Percentiles rank a stretch among this genome's conserved stretches.
These are phyloP conservation scores for Leptographium wingfieldii DNA, from an alignment of 2,329 filamentous ascomycete genomes.

Conservation along the genomic window DNA sequence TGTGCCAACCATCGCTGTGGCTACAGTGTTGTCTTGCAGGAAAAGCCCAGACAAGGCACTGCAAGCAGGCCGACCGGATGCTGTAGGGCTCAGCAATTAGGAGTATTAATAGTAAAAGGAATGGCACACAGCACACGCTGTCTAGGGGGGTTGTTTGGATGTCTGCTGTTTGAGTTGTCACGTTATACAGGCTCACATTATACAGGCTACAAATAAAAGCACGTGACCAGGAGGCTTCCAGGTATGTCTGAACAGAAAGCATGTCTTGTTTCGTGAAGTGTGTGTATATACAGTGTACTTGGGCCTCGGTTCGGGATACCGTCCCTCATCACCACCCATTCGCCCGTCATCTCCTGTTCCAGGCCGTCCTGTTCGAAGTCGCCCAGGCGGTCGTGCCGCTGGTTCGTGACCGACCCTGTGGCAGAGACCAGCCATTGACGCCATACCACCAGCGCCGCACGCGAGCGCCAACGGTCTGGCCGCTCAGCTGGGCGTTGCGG, in stretches of 20 bases:
- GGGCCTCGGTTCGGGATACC: too few species aligned
- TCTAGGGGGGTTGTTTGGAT: too few species aligned
- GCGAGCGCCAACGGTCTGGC: constrained; percentile 62
- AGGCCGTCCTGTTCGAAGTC: background rate
- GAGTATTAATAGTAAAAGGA: background rate
- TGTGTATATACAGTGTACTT: background rate
- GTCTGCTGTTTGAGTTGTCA: too few species aligned
- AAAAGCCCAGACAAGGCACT: constrained; percentile 28
- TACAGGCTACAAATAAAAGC: too few species aligned
- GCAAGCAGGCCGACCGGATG: constrained; percentile 32
- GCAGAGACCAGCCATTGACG: constrained; percentile 80
- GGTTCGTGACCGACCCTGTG: constrained; percentile 17
- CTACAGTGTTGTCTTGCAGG: constrained; percentile 28
- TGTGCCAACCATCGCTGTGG: constrained; percentile 33
- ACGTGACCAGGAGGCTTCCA: too few species aligned
- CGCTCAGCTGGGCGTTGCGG: constrained; percentile 60
- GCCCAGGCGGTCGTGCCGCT: background rate
- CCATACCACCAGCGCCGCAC: constrained; percentile 88
- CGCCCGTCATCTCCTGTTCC: background rate
- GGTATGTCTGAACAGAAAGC: too few species aligned
- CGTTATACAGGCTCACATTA: too few species aligned
- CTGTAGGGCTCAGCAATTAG: background rate
- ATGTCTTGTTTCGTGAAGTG: background rate
- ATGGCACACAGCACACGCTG: background rate
- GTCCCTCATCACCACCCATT: too few species aligned